phyloP scores from a whole-genome alignment of 192 early-diverging fungal species.

The Phycomyces blakesleeanus region DNA sequence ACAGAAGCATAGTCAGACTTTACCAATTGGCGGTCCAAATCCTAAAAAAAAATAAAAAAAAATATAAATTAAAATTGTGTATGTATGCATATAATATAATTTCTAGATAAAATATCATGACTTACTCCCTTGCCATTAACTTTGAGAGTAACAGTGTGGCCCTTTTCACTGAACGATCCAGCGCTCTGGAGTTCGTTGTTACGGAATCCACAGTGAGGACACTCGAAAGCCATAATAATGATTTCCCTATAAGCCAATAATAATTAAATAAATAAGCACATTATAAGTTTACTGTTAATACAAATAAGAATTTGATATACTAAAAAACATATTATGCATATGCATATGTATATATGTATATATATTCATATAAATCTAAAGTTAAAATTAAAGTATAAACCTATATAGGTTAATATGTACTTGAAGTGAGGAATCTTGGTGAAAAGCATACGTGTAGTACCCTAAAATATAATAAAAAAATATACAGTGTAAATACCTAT shows the following conservation, averaged over 20 bases:
- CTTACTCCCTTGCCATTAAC: slow-evolving; percentile 55
- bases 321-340: no score
- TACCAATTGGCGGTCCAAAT: slow-evolving; percentile 89
- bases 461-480: slow-evolving; percentile 45
- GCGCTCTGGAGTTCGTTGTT: slow-evolving; percentile 92
- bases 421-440: slow-evolving; percentile 93
- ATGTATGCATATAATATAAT: no score
- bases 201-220: slow-evolving; percentile 82
- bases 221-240: slow-evolving; percentile 80
- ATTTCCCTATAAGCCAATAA: slow-evolving; percentile 32
- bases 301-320: no score
- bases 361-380: no score
- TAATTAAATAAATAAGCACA: slow-evolving; percentile 18
- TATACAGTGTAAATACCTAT: neutral
- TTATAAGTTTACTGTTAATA: no score
- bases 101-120: neutral
- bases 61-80: neutral
- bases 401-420: no score
- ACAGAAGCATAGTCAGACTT: slow-evolving; percentile 80
- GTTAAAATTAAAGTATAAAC: no score
- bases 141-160: slow-evolving; percentile 60
- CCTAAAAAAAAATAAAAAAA: slow-evolving; percentile 30
- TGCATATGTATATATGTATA: no score
- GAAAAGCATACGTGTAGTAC: slow-evolving; percentile 78
- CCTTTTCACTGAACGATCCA: slow-evolving; percentile 76